phyloP scores from a whole-genome alignment of 371 early-diverging fungal genomes.

The Rhizomucor miehei region DNA sequence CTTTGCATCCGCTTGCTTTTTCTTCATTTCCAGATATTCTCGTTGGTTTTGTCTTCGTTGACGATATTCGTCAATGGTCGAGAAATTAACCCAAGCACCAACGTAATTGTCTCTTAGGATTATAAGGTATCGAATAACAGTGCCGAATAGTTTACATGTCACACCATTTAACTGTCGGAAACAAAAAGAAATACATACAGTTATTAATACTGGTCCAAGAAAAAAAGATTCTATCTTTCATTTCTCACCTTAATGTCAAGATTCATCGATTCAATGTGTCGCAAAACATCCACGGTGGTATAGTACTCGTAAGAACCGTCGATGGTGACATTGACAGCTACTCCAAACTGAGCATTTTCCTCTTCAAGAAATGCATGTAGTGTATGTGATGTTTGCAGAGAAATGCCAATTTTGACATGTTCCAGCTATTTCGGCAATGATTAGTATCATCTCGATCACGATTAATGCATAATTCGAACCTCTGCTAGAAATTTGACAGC shows the following conservation, averaged over 20 bases:
- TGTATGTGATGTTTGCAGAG: conserved; percentile 69
- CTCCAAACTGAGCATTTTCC: conserved; percentile 57
- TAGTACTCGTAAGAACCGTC: conserved; percentile 67
- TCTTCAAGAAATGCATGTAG: conserved; percentile 65
- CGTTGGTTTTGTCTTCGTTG: conserved; percentile 44
- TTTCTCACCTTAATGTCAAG: conserved; percentile 57
- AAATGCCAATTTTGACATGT: conserved; percentile 51
- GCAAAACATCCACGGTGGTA: conserved; percentile 47
- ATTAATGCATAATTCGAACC: conserved; percentile 21
- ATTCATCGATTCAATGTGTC: conserved; percentile 61
- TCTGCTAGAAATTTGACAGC: conserved; percentile 55
- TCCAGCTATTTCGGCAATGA: conserved; percentile 32
- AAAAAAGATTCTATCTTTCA: too few species aligned
- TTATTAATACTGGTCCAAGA: not conserved
- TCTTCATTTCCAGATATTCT: conserved; percentile 41
- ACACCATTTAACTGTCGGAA: conserved; percentile 48
- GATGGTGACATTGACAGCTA: conserved; percentile 46
- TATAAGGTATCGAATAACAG: conserved; percentile 69
- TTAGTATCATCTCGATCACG: not conserved
- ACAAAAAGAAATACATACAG: not conserved
- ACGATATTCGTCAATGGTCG: conserved; percentile 76
- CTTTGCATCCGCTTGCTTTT: conserved; percentile 59
- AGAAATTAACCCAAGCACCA: conserved; percentile 66
- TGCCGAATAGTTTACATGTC: conserved; percentile 66
- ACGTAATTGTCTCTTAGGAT: conserved; percentile 78